Conservation (phyloP, 2,329 filamentous ascomycete genomes). For the Ophiostoma populinum region DNA sequence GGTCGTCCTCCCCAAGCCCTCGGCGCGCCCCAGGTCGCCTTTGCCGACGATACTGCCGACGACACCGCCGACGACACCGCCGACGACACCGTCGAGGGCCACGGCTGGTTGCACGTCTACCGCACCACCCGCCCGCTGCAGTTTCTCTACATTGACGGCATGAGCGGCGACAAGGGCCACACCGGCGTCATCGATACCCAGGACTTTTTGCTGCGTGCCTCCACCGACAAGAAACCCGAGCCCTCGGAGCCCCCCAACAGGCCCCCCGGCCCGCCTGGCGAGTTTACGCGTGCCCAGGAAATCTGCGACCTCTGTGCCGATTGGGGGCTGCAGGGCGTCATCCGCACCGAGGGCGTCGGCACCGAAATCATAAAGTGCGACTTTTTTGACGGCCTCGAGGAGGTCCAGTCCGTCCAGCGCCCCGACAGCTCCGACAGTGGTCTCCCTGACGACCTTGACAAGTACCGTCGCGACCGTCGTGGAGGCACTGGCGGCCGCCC, state of each 20-base stretch:
- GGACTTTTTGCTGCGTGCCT: slow-evolving; percentile 33
- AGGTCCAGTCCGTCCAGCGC: slow-evolving; percentile 7
- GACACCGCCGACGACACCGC: background rate
- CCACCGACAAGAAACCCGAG: background rate
- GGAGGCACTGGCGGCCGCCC: slow-evolving; percentile 3
- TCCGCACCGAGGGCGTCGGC: slow-evolving; percentile 6
- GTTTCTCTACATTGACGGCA: slow-evolving; percentile 48
- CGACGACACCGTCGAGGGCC: background rate
- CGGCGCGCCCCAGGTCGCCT: background rate
- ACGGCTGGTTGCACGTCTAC: slow-evolving; percentile 52
- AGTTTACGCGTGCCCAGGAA: slow-evolving; percentile 4
- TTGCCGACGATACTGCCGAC: background rate
- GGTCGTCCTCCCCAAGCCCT: background rate
- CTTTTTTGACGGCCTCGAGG: slow-evolving; percentile 7
- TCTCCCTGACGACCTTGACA: background rate
- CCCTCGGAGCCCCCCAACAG: background rate
- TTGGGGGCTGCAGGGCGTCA: slow-evolving; percentile 7
- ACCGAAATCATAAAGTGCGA: slow-evolving; percentile 8
- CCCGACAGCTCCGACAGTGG: background rate
- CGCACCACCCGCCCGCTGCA: slow-evolving; percentile 36
- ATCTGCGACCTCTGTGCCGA: slow-evolving; percentile 7
- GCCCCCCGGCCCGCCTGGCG: slow-evolving; percentile 5
- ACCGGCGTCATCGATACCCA: slow-evolving; percentile 54
- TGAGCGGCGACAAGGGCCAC: slow-evolving; percentile 20
- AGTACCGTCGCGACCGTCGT: background rate